Percentiles rank a stretch among this genome's conserved stretches.
These are phyloP conservation scores for Aureobasidium melanogenum DNA, from an alignment of 2,329 filamentous ascomycete genomes.

Conservation along the genomic window DNA sequence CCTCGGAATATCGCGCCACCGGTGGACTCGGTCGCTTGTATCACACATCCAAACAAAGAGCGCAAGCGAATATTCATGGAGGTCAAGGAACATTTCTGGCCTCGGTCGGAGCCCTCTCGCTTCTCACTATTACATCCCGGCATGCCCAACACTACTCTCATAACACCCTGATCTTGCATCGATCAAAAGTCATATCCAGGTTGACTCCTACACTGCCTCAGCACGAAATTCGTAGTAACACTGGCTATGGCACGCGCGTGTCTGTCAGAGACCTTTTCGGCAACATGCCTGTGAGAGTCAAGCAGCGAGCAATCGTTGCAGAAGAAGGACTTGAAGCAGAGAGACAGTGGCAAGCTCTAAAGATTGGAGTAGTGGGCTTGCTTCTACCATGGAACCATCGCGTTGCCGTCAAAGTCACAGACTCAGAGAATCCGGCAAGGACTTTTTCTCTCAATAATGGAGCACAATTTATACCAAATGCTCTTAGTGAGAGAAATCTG, in stretches of 20 bases:
- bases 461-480: conserved; percentile 18
- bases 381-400: conserved; percentile 59
- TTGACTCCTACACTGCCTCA: conserved; percentile 52
- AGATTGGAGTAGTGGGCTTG: conserved; percentile 50
- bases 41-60: conserved; percentile 65
- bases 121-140: conserved; percentile 68
- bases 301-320: conserved; percentile 55
- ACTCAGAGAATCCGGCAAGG: conserved; percentile 31
- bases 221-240: conserved; percentile 43
- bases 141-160: conserved; percentile 51
- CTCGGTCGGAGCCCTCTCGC: conserved; percentile 64
- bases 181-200: conserved; percentile 56
- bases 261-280: conserved; percentile 77
- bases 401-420: conserved; percentile 51
- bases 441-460: not conserved
- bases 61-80: conserved; percentile 48
- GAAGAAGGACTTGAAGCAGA: conserved; percentile 44
- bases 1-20: conserved; percentile 58
- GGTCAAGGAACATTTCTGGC: conserved; percentile 66
- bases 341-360: conserved; percentile 58
- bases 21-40: conserved; percentile 60
- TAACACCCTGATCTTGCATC: conserved; percentile 61
- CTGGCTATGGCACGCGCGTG: conserved; percentile 63
- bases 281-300: conserved; percentile 81
- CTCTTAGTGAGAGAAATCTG: conserved; percentile 23